Conservation (phyloP, 768 basidiomycete genomes). For the Agaricus subrufescens region DNA sequence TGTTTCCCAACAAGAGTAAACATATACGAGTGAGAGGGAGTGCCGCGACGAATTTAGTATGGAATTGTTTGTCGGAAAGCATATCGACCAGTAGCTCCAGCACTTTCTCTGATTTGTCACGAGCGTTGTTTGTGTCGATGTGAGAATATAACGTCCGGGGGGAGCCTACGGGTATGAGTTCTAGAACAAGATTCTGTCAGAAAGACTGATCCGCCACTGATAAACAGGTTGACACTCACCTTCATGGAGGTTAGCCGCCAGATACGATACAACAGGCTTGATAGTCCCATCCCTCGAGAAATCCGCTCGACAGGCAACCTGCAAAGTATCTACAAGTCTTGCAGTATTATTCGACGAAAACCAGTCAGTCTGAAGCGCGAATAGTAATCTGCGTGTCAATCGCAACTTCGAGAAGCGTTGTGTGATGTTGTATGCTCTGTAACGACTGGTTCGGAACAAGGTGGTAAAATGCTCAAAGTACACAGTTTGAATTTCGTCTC, state of each 20-base stretch:
- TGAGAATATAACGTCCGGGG: slow-evolving; percentile 55
- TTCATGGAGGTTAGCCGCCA: slow-evolving; percentile 75
- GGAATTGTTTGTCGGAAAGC: slow-evolving; percentile 49
- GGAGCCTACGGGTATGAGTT: slow-evolving; percentile 28
- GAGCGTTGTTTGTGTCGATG: slow-evolving; percentile 43
- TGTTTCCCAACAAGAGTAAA: slow-evolving; percentile 74
- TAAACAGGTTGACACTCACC: slow-evolving; percentile 33
- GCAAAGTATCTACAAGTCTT: slow-evolving; percentile 55
- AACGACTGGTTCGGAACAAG: slow-evolving; percentile 67
- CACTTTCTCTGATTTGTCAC: slow-evolving; percentile 64
- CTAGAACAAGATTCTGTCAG: slow-evolving; percentile 7
- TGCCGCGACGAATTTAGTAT: slow-evolving; percentile 65
- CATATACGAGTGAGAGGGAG: slow-evolving; percentile 78
- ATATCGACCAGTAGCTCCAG: slow-evolving; percentile 61
- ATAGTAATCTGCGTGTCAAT: slow-evolving; percentile 73
- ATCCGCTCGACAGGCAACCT: slow-evolving; percentile 54
- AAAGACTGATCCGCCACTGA: not conserved
- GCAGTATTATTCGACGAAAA: slow-evolving; percentile 53
- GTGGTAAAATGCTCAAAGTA: slow-evolving; percentile 81
- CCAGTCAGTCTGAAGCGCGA: slow-evolving; percentile 76
- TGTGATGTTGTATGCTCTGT: slow-evolving; percentile 72
- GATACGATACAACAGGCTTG: slow-evolving; percentile 82
- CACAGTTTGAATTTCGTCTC: slow-evolving; percentile 66
- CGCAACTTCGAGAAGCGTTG: slow-evolving; percentile 69
- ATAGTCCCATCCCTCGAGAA: slow-evolving; percentile 72